Evolutionary conservation across 2,329 filamentous ascomycete species (phyloP).

Genomic region (Hortaea werneckii): DNA sequence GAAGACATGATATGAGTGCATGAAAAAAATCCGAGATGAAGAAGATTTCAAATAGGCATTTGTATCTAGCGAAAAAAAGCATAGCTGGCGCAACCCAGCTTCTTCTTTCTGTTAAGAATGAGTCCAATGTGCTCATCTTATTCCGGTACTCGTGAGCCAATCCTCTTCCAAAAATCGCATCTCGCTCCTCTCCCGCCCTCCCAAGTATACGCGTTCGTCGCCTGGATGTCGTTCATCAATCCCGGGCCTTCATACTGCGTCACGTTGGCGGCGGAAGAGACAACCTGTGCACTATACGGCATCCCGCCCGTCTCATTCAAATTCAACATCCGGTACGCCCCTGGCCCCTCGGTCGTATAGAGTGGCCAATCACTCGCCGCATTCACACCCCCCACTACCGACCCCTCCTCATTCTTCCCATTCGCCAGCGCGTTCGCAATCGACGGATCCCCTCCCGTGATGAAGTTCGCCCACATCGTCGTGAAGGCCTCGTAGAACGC

Average conservation of each 20-base stretch:
- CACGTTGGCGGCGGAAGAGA: conserved; percentile 10
- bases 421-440: conserved; percentile 26
- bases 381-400: conserved; percentile 2
- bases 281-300: conserved; percentile 4
- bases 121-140: conserved; percentile 1
- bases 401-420: neutral
- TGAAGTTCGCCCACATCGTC: conserved; percentile 38
- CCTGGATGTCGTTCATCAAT: conserved; percentile 29
- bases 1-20: neutral
- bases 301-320: conserved; percentile 36
- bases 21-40: neutral
- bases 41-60: too few species aligned
- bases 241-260: conserved; percentile 21
- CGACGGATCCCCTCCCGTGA: conserved; percentile 32
- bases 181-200: conserved; percentile 38
- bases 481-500: conserved; percentile 18
- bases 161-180: conserved; percentile 37
- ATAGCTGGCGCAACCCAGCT: neutral
- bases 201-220: conserved; percentile 38
- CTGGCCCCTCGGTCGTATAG: conserved; percentile 6
- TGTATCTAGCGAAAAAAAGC: neutral
- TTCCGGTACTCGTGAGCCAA: conserved; percentile 20
- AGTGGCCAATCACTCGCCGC: conserved; percentile 17
- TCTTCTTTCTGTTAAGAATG: too few species aligned
- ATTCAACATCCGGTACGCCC: conserved; percentile 31